Conservation (phyloP, 1,284 basidiomycete species). For the Fomitiporia mediterranea region DNA sequence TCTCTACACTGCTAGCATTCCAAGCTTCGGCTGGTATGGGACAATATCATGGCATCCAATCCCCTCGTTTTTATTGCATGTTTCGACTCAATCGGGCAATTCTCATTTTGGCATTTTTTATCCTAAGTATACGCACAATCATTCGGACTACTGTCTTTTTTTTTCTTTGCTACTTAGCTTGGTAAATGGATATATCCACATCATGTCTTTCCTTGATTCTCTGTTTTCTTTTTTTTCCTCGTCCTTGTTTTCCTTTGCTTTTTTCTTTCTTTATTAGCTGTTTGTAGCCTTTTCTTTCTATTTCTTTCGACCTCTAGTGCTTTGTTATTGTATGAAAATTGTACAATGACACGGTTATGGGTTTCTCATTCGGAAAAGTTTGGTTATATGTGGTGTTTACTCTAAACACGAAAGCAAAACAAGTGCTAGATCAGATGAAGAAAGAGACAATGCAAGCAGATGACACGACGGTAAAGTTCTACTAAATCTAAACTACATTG, state of each 20-base stretch:
- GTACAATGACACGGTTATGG: neutral
- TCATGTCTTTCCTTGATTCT: slow-evolving; percentile 1
- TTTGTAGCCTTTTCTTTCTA: neutral
- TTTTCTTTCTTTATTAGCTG: neutral
- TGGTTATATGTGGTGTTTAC: neutral
- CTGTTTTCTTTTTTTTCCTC: neutral
- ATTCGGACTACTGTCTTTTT: neutral
- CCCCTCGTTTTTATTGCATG: too few relatives aligned
- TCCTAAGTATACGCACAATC: neutral
- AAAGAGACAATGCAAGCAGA: neutral
- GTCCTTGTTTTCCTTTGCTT: slow-evolving; percentile 2
- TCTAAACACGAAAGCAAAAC: neutral
- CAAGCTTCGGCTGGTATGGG: neutral
- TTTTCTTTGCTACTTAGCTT: neutral
- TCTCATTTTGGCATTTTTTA: neutral
- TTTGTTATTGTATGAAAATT: neutral
- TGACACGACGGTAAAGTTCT: neutral
- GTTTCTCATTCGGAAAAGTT: neutral
- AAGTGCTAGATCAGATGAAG: neutral
- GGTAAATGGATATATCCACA: slow-evolving; percentile 5
- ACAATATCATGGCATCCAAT: neutral
- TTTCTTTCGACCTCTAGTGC: slow-evolving; percentile 2
- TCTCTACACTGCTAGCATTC: too few relatives aligned
- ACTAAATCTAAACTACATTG: neutral
- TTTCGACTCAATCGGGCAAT: too few relatives aligned